These are phyloP conservation scores for Entomortierella lignicola DNA, from an alignment of 192 early-diverging fungal species.

Conservation along the genomic window DNA sequence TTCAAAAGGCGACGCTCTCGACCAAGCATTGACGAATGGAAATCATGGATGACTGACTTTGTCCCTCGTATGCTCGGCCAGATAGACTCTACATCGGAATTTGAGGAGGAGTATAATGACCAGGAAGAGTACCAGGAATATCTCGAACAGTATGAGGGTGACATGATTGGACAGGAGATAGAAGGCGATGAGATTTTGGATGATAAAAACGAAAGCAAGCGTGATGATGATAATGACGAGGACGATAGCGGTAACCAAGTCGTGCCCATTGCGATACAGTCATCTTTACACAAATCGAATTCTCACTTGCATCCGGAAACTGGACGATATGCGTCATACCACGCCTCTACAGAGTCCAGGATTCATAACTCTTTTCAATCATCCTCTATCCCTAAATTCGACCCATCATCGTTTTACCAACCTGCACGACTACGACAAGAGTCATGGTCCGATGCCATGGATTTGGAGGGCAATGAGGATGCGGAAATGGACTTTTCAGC, in stretches of 20 bases:
- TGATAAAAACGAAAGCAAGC: conserved; percentile 5
- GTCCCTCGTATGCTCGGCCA: conserved; percentile 48
- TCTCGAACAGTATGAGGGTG: conserved; percentile 21
- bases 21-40: conserved; percentile 32
- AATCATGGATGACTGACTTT: conserved; percentile 42
- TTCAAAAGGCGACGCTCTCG: conserved; percentile 20
- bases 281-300: conserved; percentile 18
- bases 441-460: conserved; percentile 60
- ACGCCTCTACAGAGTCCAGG: conserved; percentile 1
- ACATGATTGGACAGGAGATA: conserved; percentile 9
- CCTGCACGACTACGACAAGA: conserved; percentile 48
- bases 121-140: conserved; percentile 26
- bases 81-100: conserved; percentile 11
- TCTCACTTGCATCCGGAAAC: conserved; percentile 8
- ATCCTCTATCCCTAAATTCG: conserved; percentile 37
- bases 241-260: conserved; percentile 28
- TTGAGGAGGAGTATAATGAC: conserved; percentile 13
- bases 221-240: conserved; percentile 5
- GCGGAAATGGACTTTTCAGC: conserved; percentile 56
- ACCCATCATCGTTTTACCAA: conserved; percentile 42
- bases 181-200: conserved; percentile 28
- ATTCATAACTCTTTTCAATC: conserved; percentile 7
- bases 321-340: conserved; percentile 24
- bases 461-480: conserved; percentile 52
- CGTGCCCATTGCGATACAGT: conserved; percentile 38